Conservation (phyloP, 1,139 yeast species). For the Pichia sp. region DNA sequence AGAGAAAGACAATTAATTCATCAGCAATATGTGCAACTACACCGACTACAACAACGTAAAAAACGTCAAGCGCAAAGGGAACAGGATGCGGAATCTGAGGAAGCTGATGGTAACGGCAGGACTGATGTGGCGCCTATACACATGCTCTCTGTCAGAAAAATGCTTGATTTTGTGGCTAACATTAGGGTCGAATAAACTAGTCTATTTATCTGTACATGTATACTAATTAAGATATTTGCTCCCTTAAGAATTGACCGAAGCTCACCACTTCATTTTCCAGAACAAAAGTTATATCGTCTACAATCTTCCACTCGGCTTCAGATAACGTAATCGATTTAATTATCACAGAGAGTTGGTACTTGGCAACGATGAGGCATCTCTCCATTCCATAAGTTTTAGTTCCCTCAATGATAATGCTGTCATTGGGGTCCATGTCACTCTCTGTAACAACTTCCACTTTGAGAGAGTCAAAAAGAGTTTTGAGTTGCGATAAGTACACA, state of each 20-base stretch:
- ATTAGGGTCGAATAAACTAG: constrained; percentile 27
- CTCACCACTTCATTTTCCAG: too few relatives aligned
- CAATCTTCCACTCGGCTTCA: too few relatives aligned
- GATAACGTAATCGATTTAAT: too few relatives aligned
- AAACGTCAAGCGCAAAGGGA: constrained; percentile 6
- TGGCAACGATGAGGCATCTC: too few relatives aligned
- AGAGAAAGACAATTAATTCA: constrained; percentile 13
- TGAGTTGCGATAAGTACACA: constrained; percentile 3
- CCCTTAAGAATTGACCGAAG: too few relatives aligned
- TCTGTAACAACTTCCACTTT: too few relatives aligned
- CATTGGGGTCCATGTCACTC: too few relatives aligned
- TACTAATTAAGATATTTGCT: too few relatives aligned
- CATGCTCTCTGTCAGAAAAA: constrained; percentile 64
- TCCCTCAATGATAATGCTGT: too few relatives aligned
- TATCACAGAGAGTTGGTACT: constrained; percentile 9
- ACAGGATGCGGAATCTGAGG: constrained; percentile 8
- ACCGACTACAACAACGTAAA: constrained; percentile 13
- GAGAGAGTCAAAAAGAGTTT: constrained; percentile 1
- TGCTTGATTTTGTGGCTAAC: constrained; percentile 41
- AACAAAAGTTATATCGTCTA: too few relatives aligned
- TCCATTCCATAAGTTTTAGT: too few relatives aligned
- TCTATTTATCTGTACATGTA: too few relatives aligned
- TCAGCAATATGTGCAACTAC: constrained; percentile 14
- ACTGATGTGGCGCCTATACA: constrained; percentile 80
- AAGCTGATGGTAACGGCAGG: constrained; percentile 4